phyloP scores from a whole-genome alignment of 768 basidiomycete species.

The Leccinum broughii region DNA sequence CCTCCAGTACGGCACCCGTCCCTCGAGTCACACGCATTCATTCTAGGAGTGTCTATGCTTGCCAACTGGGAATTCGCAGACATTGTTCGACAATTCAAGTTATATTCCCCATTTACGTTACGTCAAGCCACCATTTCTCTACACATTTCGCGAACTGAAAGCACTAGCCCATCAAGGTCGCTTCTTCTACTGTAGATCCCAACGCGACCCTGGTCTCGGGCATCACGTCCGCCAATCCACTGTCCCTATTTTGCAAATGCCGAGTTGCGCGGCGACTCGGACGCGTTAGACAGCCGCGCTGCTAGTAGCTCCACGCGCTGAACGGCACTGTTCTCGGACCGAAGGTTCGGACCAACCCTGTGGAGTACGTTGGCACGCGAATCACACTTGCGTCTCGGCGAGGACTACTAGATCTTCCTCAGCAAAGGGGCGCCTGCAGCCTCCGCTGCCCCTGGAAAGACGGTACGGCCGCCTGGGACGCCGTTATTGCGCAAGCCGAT shows the following conservation, averaged over 20 bases:
- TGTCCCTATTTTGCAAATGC: slow-evolving; percentile 66
- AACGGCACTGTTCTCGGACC: slow-evolving; percentile 63
- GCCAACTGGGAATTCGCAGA: slow-evolving; percentile 66
- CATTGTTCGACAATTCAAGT: slow-evolving; percentile 50
- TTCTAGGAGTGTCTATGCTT: slow-evolving; percentile 51
- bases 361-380: slow-evolving; percentile 65
- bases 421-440: slow-evolving; percentile 47
- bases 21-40: slow-evolving; percentile 49
- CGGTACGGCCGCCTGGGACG: slow-evolving; percentile 32
- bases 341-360: slow-evolving; percentile 60
- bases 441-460: slow-evolving; percentile 30
- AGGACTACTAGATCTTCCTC: slow-evolving; percentile 67
- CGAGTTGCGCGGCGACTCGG: slow-evolving; percentile 50
- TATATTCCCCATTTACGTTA: slow-evolving; percentile 53
- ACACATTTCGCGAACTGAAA: slow-evolving; percentile 2
- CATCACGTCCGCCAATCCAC: slow-evolving; percentile 48
- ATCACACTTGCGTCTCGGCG: slow-evolving; percentile 58
- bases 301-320: slow-evolving; percentile 43
- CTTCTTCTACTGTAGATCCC: slow-evolving; percentile 48
- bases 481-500: slow-evolving; percentile 40
- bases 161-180: slow-evolving; percentile 48
- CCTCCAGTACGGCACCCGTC: slow-evolving; percentile 43
- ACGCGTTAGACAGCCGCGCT: slow-evolving; percentile 43
- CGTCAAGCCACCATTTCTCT: neutral
- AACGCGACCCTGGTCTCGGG: slow-evolving; percentile 63